Percentiles rank a stretch among this genome's conserved stretches.
Evolutionary conservation across 2,329 filamentous ascomycete genomes (phyloP).

Genomic region (Cadophora malorum): DNA sequence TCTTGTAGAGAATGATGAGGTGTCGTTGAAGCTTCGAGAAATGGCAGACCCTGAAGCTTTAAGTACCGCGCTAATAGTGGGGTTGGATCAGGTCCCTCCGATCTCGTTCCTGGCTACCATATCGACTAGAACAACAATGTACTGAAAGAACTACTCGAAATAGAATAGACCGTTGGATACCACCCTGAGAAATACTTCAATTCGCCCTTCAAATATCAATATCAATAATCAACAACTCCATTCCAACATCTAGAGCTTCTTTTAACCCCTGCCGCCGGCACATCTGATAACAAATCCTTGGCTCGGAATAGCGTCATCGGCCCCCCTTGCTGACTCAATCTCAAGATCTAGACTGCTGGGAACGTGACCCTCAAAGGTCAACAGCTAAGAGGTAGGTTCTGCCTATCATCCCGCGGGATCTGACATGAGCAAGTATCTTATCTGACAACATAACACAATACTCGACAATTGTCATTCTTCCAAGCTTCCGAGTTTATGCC

Average conservation of each 20-base stretch:
- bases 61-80: slow-evolving; percentile 28
- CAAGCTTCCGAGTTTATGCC: neutral
- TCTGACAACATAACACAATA: neutral
- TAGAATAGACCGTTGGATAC: neutral
- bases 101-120: neutral
- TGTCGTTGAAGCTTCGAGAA: neutral
- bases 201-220: neutral
- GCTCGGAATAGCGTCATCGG: slow-evolving; percentile 18
- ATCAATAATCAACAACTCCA: neutral
- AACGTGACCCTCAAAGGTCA: neutral
- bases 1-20: neutral
- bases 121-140: neutral
- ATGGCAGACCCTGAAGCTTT: slow-evolving; percentile 18
- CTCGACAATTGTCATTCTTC: neutral
- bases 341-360: slow-evolving; percentile 4
- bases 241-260: neutral
- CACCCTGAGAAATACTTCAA: too few relatives aligned
- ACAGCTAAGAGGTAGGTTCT: too few relatives aligned
- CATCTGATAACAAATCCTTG: slow-evolving; percentile 15
- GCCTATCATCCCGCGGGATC: slow-evolving; percentile 7
- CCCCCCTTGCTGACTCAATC: slow-evolving; percentile 1
- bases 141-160: slow-evolving; percentile 1
- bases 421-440: neutral
- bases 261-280: neutral
- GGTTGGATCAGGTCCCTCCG: slow-evolving; percentile 10